Percentiles rank a stretch among this genome's conserved stretches.
Conservation (phyloP, 2,329 filamentous ascomycete genomes). For the Sporothrix inflata region DNA sequence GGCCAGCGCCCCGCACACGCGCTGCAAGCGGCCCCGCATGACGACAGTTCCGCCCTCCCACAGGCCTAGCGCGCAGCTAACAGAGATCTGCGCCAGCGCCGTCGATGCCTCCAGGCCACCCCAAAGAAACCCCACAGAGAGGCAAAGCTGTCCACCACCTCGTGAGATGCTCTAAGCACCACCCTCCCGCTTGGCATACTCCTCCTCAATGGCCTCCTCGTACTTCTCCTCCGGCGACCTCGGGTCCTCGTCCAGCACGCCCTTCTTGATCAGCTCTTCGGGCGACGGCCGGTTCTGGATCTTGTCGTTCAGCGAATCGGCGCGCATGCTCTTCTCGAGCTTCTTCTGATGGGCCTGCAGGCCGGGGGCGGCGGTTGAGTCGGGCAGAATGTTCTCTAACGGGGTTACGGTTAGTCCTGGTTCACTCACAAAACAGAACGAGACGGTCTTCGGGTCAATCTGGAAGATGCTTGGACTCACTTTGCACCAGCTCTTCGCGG, state of each 20-base stretch:
- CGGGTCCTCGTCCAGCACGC: conserved; percentile 73
- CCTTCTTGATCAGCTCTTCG: conserved; percentile 75
- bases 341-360: conserved; percentile 81
- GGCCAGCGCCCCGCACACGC: neutral
- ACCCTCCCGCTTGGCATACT: conserved; percentile 66
- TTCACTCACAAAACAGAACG: neutral
- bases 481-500: conserved; percentile 76
- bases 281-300: conserved; percentile 76
- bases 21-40: neutral
- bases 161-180: conserved; percentile 49
- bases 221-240: conserved; percentile 61
- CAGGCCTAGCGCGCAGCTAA: neutral
- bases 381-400: conserved; percentile 82
- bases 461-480: conserved; percentile 52
- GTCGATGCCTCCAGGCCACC: too few species aligned
- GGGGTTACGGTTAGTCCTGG: neutral
- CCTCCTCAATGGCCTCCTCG: conserved; percentile 64
- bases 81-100: neutral
- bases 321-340: conserved; percentile 85
- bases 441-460: too few species aligned
- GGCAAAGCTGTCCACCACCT: too few species aligned
- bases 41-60: neutral
- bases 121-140: too few species aligned
- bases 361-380: conserved; percentile 74
- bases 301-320: conserved; percentile 84